Evolutionary conservation across 176 grass and related monocot genomes (phyloP), one percentile per base, ranked within the genome.

Genomic region (Guadua angustifolia): DNA sequence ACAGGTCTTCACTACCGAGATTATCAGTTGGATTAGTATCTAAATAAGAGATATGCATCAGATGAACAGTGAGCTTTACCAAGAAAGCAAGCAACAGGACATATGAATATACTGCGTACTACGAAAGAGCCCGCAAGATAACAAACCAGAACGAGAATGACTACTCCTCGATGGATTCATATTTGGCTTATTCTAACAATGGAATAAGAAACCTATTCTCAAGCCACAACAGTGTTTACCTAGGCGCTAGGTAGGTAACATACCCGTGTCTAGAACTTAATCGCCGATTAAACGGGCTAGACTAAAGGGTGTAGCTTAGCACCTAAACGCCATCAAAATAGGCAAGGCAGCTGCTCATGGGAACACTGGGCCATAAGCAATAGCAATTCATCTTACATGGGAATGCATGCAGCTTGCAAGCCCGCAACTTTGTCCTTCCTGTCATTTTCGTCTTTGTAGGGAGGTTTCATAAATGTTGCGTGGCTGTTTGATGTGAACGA

Each of bases 21-120:
- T 36, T 36, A 8, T 16, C 43, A 4, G 26, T 2, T 18, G 16
- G 11, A 46, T 82, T 33, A 44, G n/a, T 9, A 29, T 33, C 6
- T 79, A 46, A 46, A 46, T 63, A 46, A 0, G 38, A 71, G 7
- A 51, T 8, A 24, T 66, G 19, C 79, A 42, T 26, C 35, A 57
- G 24, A 1, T 36, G 43, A 66, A 51, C 77, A 79, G 77, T 66
- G 18, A 36, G 17, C 18, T 36, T 50, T 49, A 66, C 77, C 77
- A 79, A 66, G 17, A 66, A 79, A 66, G 58, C n/a, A 78, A 78
- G 58, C 58, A 78, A 63, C 1, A 22, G 21, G 3, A 2, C 21
- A 70, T 29, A 42, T 22, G 19, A 44, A 21, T 43, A 47, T 36
- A 36, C 35, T 4, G 35, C 35, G 35, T 15, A 44, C 42, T 44